Evolutionary conservation across 108 stramenopile species (phyloP).

Genomic region (Seminavis robusta): DNA sequence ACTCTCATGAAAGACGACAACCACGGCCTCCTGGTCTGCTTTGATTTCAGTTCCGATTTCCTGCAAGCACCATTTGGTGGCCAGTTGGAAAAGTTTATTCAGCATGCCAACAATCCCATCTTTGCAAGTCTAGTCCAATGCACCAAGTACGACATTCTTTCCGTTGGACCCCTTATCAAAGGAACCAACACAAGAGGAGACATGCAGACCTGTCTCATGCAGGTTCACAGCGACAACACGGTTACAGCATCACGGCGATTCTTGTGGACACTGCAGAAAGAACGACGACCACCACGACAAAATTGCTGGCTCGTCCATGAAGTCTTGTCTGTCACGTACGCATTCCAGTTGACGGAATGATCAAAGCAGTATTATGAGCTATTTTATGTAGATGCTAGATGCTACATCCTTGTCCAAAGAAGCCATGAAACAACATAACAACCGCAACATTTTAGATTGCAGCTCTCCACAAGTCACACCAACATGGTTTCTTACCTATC

Average conservation of each 20-base stretch:
- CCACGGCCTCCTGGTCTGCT: constrained; percentile 62
- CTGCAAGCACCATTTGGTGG: constrained; percentile 72
- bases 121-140: constrained; percentile 67
- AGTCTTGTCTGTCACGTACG: constrained; percentile 61
- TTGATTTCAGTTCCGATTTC: constrained; percentile 63
- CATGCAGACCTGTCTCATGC: constrained; percentile 68
- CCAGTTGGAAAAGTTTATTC: constrained; percentile 54
- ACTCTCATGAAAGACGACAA: constrained; percentile 38
- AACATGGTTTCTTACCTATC: too few relatives aligned
- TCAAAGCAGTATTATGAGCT: too few relatives aligned
- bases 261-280: constrained; percentile 70
- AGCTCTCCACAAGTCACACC: too few relatives aligned
- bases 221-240: constrained; percentile 16
- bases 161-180: constrained; percentile 53
- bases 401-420: too few relatives aligned
- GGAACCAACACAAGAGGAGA: constrained; percentile 60
- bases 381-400: too few relatives aligned
- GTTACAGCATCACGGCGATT: constrained; percentile 18
- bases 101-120: constrained; percentile 69
- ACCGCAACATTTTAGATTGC: too few relatives aligned
- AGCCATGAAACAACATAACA: too few relatives aligned
- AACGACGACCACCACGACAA: constrained; percentile 76
- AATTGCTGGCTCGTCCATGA: constrained; percentile 77
- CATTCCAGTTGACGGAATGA: constrained; percentile 33
- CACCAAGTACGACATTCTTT: constrained; percentile 33